phyloP scores from a whole-genome alignment of 2,329 filamentous ascomycete genomes.

The Pestalotiopsis sp. region DNA sequence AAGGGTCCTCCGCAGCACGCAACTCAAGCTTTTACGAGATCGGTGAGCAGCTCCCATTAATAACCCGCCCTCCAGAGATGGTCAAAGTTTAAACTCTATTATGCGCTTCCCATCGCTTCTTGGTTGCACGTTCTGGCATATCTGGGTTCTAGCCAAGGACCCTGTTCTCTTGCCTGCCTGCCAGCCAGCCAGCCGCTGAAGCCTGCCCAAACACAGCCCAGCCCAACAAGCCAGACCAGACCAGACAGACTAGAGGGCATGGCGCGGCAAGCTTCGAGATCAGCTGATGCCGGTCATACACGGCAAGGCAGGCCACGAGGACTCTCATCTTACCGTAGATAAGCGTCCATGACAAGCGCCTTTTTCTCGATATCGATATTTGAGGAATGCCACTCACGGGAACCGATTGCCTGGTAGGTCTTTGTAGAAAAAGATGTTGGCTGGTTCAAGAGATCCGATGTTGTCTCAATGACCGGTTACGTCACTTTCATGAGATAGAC shows the following conservation, averaged over 20 bases:
- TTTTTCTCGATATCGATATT: not conserved
- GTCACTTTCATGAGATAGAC: not conserved
- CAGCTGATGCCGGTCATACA: slow-evolving; percentile 8
- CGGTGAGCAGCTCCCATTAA: not conserved
- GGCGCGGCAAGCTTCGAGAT: not conserved
- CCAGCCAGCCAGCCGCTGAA: no score
- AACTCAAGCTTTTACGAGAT: not conserved
- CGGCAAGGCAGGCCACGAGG: not conserved
- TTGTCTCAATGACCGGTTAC: not conserved
- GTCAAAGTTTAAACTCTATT: not conserved
- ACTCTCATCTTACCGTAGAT: not conserved
- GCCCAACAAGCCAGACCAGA: not conserved
- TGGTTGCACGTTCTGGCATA: not conserved
- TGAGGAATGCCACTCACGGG: not conserved
- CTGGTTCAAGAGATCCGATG: not conserved
- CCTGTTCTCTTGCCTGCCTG: not conserved
- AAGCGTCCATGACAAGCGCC: not conserved
- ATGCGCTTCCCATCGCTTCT: not conserved
- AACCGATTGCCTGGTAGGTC: not conserved
- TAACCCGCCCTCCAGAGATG: not conserved
- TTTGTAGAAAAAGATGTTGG: not conserved
- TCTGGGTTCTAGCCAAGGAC: not conserved
- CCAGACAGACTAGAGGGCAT: not conserved
- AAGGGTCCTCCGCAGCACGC: not conserved
- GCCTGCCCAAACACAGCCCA: not conserved